phyloP scores from a whole-genome alignment of 139 green algal genomes.

The Picochlorum sp. region DNA sequence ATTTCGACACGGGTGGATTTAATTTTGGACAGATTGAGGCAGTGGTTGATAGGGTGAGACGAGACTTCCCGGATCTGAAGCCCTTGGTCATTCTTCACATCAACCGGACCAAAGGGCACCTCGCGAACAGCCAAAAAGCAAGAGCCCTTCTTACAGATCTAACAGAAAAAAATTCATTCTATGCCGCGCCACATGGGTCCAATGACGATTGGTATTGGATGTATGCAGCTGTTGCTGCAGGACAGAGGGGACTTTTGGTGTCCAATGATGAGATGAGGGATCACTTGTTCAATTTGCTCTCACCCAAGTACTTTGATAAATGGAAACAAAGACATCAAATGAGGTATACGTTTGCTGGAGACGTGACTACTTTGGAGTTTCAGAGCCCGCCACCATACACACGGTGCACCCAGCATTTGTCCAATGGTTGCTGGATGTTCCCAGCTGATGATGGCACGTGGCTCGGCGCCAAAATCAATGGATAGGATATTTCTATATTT shows the following conservation, averaged over 20 bases:
- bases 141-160: conserved; percentile 24
- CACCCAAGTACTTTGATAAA: conserved; percentile 76
- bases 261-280: conserved; percentile 95
- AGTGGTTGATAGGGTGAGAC: conserved; percentile 24
- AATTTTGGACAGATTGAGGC: conserved; percentile 56
- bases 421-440: conserved; percentile 6
- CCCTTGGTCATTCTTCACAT: conserved; percentile 62
- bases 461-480: background rate
- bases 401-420: conserved; percentile 35
- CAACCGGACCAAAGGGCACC: conserved; percentile 30
- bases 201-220: conserved; percentile 99
- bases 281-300: conserved; percentile 83
- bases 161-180: conserved; percentile 39
- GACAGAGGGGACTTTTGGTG: conserved; percentile 55
- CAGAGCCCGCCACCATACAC: conserved; percentile 55
- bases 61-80: conserved; percentile 24
- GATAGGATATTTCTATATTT: background rate
- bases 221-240: conserved; percentile 73
- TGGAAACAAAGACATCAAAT: conserved; percentile 87
- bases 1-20: conserved; percentile 62
- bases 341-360: conserved; percentile 21
- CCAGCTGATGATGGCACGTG: conserved; percentile 1
- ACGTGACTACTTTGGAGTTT: conserved; percentile 7
- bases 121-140: conserved; percentile 25
- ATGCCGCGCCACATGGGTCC: conserved; percentile 61